A percentile compares a stretch with the other conserved stretches of the same genome.
Evolutionary conservation across 1,284 basidiomycete species (phyloP).

Genomic region (Stereum hirsutum): DNA sequence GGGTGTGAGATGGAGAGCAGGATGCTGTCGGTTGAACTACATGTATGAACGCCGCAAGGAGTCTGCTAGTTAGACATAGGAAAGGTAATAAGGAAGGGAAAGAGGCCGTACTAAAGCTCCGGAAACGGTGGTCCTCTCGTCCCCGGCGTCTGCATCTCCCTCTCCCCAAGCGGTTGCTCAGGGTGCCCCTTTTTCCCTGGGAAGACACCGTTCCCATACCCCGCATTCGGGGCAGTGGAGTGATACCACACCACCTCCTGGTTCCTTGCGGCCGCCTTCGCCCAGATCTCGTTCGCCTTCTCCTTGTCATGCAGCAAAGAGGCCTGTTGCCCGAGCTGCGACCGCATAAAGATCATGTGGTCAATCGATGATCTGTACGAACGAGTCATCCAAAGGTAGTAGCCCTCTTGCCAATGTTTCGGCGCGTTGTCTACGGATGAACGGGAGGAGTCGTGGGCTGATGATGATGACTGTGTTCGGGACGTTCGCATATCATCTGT

Average conservation of each 20-base stretch:
- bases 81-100: background rate
- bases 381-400: slow-evolving; percentile 62
- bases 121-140: slow-evolving; percentile 8
- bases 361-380: slow-evolving; percentile 43
- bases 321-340: slow-evolving; percentile 41
- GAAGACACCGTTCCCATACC: background rate
- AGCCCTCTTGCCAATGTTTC: slow-evolving; percentile 63
- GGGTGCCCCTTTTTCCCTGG: slow-evolving; percentile 4
- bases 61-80: background rate
- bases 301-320: slow-evolving; percentile 30
- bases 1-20: slow-evolving; percentile 17
- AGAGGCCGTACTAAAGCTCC: slow-evolving; percentile 6
- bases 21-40: slow-evolving; percentile 13
- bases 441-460: no score
- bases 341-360: slow-evolving; percentile 49
- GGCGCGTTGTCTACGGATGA: slow-evolving; percentile 16
- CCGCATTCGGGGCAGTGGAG: background rate
- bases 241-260: slow-evolving; percentile 4
- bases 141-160: slow-evolving; percentile 8
- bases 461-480: no score
- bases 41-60: slow-evolving; percentile 1
- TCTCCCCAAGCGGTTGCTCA: background rate
- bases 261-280: slow-evolving; percentile 12
- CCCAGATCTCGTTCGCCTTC: slow-evolving; percentile 34
- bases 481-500: no score